Evolutionary conservation across 805 yeast species (phyloP).

Genomic region (Candida chilensis): DNA sequence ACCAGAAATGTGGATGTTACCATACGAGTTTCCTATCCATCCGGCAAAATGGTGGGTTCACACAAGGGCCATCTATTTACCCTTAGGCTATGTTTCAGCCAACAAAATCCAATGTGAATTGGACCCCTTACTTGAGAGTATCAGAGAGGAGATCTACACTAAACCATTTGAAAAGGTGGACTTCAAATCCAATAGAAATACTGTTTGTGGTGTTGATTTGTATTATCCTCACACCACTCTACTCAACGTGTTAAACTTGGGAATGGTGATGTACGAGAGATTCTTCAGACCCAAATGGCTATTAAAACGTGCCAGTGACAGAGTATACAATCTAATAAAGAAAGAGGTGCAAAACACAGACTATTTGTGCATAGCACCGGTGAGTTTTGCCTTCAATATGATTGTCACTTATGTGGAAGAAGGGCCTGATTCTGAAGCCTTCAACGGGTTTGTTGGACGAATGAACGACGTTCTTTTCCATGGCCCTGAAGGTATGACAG

Average conservation of each 20-base stretch:
- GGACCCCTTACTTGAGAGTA: constrained; percentile 51
- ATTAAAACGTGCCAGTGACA: constrained; percentile 35
- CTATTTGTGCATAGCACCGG: constrained; percentile 86
- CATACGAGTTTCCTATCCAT: constrained; percentile 74
- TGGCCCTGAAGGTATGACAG: constrained; percentile 86
- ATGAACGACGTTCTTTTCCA: constrained; percentile 73
- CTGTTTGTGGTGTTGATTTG: constrained; percentile 84
- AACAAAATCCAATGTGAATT: constrained; percentile 44
- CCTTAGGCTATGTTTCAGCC: constrained; percentile 74
- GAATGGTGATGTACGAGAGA: constrained; percentile 57
- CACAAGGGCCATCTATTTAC: constrained; percentile 83
- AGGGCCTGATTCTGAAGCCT: constrained; percentile 58
- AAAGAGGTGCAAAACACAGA: constrained; percentile 77
- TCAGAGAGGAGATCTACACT: constrained; percentile 76
- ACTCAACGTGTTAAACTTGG: constrained; percentile 52
- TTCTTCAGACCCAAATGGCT: constrained; percentile 74
- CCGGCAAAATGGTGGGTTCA: constrained; percentile 99
- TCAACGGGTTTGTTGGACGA: constrained; percentile 43
- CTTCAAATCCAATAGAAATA: constrained; percentile 65
- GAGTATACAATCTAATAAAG: constrained; percentile 53
- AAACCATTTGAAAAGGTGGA: constrained; percentile 57
- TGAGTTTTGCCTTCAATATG: constrained; percentile 76
- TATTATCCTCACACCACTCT: constrained; percentile 84
- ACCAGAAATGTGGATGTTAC: constrained; percentile 86
- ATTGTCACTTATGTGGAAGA: constrained; percentile 63